Base-by-base conservation (phyloP, 2,329 filamentous ascomycete species). In the Paracorniculantispora psalliotae region DNA sequence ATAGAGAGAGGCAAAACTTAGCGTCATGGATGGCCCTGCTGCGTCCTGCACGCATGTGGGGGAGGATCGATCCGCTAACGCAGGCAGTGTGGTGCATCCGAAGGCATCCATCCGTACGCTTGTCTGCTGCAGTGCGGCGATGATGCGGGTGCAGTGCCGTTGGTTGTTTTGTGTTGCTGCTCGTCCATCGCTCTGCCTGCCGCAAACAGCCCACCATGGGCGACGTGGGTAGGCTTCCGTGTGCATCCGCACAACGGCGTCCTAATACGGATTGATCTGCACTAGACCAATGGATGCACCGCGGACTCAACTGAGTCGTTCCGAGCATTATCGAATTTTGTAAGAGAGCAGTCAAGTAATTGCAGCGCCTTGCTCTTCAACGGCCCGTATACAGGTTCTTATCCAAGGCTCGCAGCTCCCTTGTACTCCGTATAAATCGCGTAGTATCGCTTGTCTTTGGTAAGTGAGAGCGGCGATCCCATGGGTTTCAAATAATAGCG, bases 61-160 rank as follows among this genome's bases (percentile, higher is more conserved):
- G 46, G 54, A 46, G 25, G 17, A 30, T 57, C 46, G 54, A 50
- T 57, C 54, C 46, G 54, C 46, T 57, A 49, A 57, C 54, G 54
- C 54, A 37, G 4, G 35, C 54, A 50, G 44, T 23, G 33, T 19
- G 33, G 33, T 33, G 54, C 44, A 55, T 37, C 26, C 21, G 52
- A 41, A 9, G 41, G 37, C 26, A 10, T n/a, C n/a, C n/a, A n/a
- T n/a, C n/a, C n/a, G n/a, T 33, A n/a, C 23, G 15, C n/a, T 48
- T 44, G 41, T 44, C 41, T 44, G 17, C 39, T 26, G 21, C 23
- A 35, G 23, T 43, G 15, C 28, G 50, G 17, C 25, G 25, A 51
- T 50, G 48, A 15, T 15, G 28, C 7, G 7, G 19, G 19, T 10
- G 19, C 8, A 23, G 30, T 33, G 30, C 30, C 12, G 12, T 6